Base-by-base conservation (phyloP, 495 filamentous ascomycete genomes). In the Hypoxylon fragiforme region DNA sequence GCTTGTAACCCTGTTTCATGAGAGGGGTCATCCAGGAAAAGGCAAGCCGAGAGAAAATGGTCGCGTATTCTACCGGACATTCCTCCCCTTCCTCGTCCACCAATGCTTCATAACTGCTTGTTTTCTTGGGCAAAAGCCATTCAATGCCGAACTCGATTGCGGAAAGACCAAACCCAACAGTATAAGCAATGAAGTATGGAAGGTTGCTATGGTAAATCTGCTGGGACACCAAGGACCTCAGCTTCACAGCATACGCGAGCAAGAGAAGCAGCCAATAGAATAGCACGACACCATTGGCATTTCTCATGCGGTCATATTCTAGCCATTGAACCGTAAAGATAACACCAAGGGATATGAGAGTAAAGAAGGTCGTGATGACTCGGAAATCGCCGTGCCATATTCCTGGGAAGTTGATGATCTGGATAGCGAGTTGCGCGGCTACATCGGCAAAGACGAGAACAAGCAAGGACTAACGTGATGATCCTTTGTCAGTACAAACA, bases 11-110 rank as follows among this genome's bases (percentile, higher is more conserved):
- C 72, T 86, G 85, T 62, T 86, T 91, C 95, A 99, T 99, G 82
- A 97, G 72, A 12, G 92, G 91, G 0, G 95, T 99, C 90, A 99
- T 96, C 95, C 95, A 99, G 49, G 88, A 83, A 68, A 99, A 99
- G 7, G 92, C 95, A 22, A 99, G 81, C 31, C 89, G 83, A 7
- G 92, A 96, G 73, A 97, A 97, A 37, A 97, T 79, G 45, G 92
- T 90, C 16, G 95, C 91, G 73, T 95, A 95, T 75, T 97, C 92
- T 26, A 87, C 85, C 0, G 95, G 95, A 60, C 94, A 97, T 74
- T 97, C 92, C 50, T 91, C 89, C 48, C 90, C 85, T 24, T 72
- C 62, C 35, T 77, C 73, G 46, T 94, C 90, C n/a, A 86, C 84
- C 49, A 97, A 68, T 1, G 83, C 87, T 64, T 91, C 85, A 69